These are phyloP conservation scores for Arabidopsis hybrid DNA, from an alignment of 441 rosid genomes.

Conservation along the genomic window DNA sequence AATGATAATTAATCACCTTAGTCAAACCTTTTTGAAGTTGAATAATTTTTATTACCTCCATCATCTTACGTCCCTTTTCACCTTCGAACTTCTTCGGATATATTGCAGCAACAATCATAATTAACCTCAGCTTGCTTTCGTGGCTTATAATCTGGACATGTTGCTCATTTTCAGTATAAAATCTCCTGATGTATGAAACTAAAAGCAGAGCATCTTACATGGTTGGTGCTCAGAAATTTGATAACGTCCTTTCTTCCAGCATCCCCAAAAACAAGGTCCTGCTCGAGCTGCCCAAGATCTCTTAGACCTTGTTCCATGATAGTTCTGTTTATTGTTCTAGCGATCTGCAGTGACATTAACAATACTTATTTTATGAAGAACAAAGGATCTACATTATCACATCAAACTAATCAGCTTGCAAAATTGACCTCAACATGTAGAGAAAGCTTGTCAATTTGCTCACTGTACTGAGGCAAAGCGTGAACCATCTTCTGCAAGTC, in stretches of 20 bases:
- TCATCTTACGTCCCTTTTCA: constrained; percentile 79
- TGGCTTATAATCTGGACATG: constrained; percentile 65
- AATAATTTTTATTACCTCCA: constrained; percentile 55
- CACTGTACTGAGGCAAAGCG: constrained; percentile 95
- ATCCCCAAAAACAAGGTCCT: constrained; percentile 98
- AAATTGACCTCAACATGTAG: constrained; percentile 95
- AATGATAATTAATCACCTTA: background rate
- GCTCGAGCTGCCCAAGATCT: constrained; percentile 95
- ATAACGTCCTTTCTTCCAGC: constrained; percentile 89
- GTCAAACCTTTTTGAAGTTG: background rate
- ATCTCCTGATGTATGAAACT: background rate
- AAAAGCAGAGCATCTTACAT: constrained; percentile 54
- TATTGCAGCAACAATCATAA: constrained; percentile 86
- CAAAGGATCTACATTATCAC: background rate
- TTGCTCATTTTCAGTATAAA: background rate
- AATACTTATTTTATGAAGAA: constrained; percentile 6
- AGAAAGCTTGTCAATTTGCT: constrained; percentile 96
- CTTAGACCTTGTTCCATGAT: constrained; percentile 81
- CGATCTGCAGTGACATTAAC: constrained; percentile 62
- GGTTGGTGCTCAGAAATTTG: constrained; percentile 66
- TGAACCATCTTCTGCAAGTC: constrained; percentile 99
- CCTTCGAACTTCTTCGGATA: constrained; percentile 92
- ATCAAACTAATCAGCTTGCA: background rate
- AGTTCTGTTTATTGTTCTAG: constrained; percentile 80
- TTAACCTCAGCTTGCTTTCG: constrained; percentile 91